Base-by-base conservation (phyloP, 2,329 filamentous ascomycete genomes). In the Pyrenophora graminea region DNA sequence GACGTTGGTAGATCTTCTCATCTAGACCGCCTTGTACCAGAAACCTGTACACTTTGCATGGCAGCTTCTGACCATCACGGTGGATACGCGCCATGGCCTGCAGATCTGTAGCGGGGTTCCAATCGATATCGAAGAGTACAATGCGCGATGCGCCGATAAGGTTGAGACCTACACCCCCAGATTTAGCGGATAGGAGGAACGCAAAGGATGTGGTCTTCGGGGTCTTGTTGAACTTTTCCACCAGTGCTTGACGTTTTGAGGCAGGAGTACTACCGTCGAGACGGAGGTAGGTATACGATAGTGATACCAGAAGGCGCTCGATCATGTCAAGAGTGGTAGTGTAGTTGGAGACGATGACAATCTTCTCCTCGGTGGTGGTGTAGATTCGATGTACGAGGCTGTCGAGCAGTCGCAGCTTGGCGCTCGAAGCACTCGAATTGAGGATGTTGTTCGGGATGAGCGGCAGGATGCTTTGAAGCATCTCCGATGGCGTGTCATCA, bases 1-100 rank as follows among this genome's bases (percentile, higher is more conserved):
- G 87, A 7, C 87, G 78, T 68, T 90, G 87, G 73, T 84, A 90
- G 50, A 90, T 90, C 71, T 88, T 89, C 72, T 90, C 87, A 56
- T 90, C 87, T 15, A 90, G 76, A 4, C 83, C 85, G 7, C 87
- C 87, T 51, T 86, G 83, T 3, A 87, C 83, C 10, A 90, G 67
- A 48, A 90, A 78, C 5, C 87, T 79, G 62, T 90, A 90, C 51
- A 90, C 88, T 48, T 82, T 83, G 55, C 86, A 88, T 3, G 82
- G 82, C 9, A 78, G 74, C 67, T 85, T 87, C 66, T 90, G 87
- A 0, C 87, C 87, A 60, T 89, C 86, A 41, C 87, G 81, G 66
- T 90, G 86, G 39, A 90, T 87, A 12, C 87, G 83, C 10, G 86
- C 87, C 85, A 90, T 89, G 6, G 87, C 87, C 68, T 90, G 87